These are phyloP conservation scores for Hyaloscypha finlandica DNA, from an alignment of 495 filamentous ascomycete species.

Conservation along the genomic window DNA sequence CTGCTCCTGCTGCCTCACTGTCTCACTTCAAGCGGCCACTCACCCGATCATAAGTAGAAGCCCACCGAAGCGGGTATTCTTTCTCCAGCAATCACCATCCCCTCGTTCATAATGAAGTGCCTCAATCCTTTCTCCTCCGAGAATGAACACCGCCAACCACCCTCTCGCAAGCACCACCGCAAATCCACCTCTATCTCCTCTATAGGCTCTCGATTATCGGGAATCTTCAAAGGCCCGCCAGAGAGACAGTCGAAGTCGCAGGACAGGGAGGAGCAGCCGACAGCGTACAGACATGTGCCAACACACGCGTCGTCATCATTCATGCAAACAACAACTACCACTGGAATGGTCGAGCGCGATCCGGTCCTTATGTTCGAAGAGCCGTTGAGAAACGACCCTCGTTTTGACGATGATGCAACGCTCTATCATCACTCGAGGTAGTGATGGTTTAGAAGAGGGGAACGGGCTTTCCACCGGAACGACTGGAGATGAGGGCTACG, in stretches of 20 bases:
- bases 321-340: slow-evolving; percentile 42
- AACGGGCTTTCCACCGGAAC: background rate
- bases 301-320: slow-evolving; percentile 45
- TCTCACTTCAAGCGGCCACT: background rate
- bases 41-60: background rate
- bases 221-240: slow-evolving; percentile 2
- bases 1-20: background rate
- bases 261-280: slow-evolving; percentile 16
- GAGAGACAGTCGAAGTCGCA: background rate
- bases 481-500: background rate
- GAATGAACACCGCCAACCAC: background rate
- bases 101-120: background rate
- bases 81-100: background rate
- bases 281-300: slow-evolving; percentile 40
- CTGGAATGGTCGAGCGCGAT: slow-evolving; percentile 32
- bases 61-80: background rate
- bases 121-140: background rate
- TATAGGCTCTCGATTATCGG: background rate
- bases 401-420: slow-evolving; percentile 1
- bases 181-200: slow-evolving; percentile 6
- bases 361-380: background rate
- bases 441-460: background rate
- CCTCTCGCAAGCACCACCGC: background rate
- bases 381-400: background rate
- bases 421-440: background rate